Base-by-base conservation (phyloP, 768 basidiomycete genomes). In the Mycena rebaudengoi region DNA sequence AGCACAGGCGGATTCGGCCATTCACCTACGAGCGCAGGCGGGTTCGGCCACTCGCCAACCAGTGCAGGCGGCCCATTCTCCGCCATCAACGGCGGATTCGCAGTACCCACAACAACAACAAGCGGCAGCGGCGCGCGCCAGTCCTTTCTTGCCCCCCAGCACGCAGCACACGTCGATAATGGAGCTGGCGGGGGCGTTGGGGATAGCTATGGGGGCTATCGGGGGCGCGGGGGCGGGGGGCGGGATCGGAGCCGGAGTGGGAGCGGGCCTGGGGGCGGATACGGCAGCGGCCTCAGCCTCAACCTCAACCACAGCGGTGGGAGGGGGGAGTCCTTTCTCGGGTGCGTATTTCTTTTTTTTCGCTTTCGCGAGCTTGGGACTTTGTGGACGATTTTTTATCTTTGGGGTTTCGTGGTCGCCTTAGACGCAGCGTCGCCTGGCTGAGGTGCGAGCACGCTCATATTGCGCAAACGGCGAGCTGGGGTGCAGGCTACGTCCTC, bases 101-200 rank as follows among this genome's bases (percentile, higher is more conserved):
- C n/a, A n/a, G n/a, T n/a, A n/a, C n/a, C n/a, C n/a, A n/a, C n/a
- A 44, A 51, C 51, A 23, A 39, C 28, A 33, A 14, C 35, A 48
- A 28, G 43, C 41, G 43, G 26, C 20, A 58, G 49, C 64, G 53
- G 51, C n/a, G n/a, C n/a, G n/a, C n/a, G n/a, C 50, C 64, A 69
- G 46, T 66, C 69, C 64, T 72, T 70, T 67, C 71, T 64, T 21
- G 69, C 20, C 52, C 28, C 37, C 37, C n/a, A n/a, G 51, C 20
- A 11, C 44, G 57, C 12, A 20, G 37, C 33, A 25, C 28, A 33
- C 29, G 23, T 46, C 48, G 25, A 44, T 50, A 46, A 33, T 48
- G 29, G 26, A 32, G 11, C n/a, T 25, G 23, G 40, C 7, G 8
- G 13, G 26, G 26, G 28, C 4, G n/a, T n/a, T n/a, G n/a, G n/a